Base-by-base conservation (phyloP, 2,329 filamentous ascomycete species). In the Dryadomyces quercus-mongolicae region DNA sequence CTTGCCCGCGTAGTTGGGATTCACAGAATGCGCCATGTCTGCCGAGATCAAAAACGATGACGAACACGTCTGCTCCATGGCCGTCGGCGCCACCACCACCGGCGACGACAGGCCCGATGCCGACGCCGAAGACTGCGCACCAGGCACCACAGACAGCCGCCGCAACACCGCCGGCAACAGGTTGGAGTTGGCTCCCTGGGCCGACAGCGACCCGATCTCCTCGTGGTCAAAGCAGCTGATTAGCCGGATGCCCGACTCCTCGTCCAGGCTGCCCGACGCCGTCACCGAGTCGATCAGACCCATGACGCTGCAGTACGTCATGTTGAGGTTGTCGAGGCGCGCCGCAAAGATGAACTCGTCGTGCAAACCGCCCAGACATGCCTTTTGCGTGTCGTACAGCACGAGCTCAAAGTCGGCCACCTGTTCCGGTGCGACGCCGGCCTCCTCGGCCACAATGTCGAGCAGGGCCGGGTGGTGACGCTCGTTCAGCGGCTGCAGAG, bases 221-320 rank as follows among this genome's bases (percentile, higher is more conserved):
- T 98, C 93, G 71, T 98, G 91, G 67, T 98, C 93, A 68, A 98
- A 98, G 70, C 92, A 88, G 40, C 90, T 86, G 61, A 94, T 85
- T n/a, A 98, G 75, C 48, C 93, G 88, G 64, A 97, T 96, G 18
- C 81, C 85, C 3, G 80, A 21, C 56, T 62, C 60, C 47, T 58
- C 74, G 64, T 96, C 92, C 31, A 97, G 78, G 6, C 85, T 78
- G 4, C 75, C 71, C 13, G 79, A 67, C 2, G 80, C 76, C 20
- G 75, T 70, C 25, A 94, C 73, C 0, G 92, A 96, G 59, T 85
- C 78, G 62, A 97, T 89, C 55, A 98, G 75, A 54, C 88, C 90
- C 70, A 86, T 79, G 54, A 93, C 82, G 60, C 87, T 86, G 73
- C 93, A 97, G 74, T 90, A 97, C 10, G 92, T 94, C 88, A 95